A percentile compares a stretch with the other conserved stretches of the same genome.
These are phyloP conservation scores for Ceratocystis huliohia DNA, from an alignment of 2,329 filamentous ascomycete genomes.

Conservation along the genomic window DNA sequence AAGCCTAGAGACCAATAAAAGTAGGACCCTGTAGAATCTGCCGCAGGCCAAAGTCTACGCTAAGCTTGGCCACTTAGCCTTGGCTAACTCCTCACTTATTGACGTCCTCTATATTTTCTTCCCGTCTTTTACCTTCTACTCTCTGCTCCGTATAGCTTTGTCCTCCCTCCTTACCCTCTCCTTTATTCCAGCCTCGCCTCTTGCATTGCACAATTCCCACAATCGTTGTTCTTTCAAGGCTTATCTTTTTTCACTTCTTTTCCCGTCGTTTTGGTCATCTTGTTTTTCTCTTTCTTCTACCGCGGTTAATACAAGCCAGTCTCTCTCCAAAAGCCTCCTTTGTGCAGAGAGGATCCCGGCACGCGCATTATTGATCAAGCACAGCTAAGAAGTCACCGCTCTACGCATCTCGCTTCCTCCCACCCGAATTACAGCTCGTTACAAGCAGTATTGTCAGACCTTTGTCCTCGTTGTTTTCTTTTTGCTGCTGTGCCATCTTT, in stretches of 20 bases:
- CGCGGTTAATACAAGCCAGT: conserved; percentile 9
- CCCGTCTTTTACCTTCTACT: background rate
- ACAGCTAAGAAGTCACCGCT: background rate
- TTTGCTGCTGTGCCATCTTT: too few species aligned
- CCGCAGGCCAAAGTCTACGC: background rate
- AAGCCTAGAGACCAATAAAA: background rate
- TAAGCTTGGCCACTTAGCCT: background rate
- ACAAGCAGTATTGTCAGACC: background rate
- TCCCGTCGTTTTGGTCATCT: background rate
- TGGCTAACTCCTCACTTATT: background rate
- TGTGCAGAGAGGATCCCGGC: background rate
- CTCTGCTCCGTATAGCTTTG: background rate
- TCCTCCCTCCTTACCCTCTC: background rate
- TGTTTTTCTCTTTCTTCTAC: background rate
- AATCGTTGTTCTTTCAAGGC: background rate
- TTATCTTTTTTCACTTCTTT: background rate
- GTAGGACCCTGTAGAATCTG: background rate
- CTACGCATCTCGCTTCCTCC: background rate
- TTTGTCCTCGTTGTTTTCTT: too few species aligned
- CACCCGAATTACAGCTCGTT: background rate
- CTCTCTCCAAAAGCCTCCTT: background rate
- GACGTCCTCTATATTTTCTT: background rate
- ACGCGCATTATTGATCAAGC: conserved; percentile 7
- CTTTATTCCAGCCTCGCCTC: too few species aligned
- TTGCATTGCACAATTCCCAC: background rate